Percentiles rank a stretch among this genome's conserved stretches.
Evolutionary conservation across 148 eudicot genomes (phyloP).

Genomic region (Persicaria maculosa): DNA sequence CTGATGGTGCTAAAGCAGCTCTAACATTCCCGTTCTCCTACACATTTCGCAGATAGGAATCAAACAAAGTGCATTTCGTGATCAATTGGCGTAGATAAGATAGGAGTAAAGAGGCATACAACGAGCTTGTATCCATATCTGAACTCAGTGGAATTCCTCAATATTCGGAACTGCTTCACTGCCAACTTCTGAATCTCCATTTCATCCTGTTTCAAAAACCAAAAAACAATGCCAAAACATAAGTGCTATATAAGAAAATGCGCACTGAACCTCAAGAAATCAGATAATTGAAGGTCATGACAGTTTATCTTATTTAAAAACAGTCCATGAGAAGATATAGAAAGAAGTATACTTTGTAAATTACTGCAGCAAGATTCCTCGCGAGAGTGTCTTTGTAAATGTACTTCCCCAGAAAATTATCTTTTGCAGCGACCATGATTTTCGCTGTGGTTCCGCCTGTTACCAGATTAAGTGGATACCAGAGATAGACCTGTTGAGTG

Average conservation of each 20-base stretch:
- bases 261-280: slow-evolving; percentile 5
- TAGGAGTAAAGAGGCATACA: slow-evolving; percentile 39
- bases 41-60: slow-evolving; percentile 17
- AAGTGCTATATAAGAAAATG: not conserved
- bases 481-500: slow-evolving; percentile 60
- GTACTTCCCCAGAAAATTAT: slow-evolving; percentile 85
- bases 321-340: not conserved
- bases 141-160: slow-evolving; percentile 66
- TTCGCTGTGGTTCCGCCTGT: slow-evolving; percentile 98
- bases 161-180: slow-evolving; percentile 54
- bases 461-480: slow-evolving; percentile 83
- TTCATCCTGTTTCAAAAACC: slow-evolving; percentile 61
- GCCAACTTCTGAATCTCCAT: slow-evolving; percentile 78
- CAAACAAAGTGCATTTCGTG: not conserved
- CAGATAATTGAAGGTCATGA: not conserved
- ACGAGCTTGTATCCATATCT: slow-evolving; percentile 94
- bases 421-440: slow-evolving; percentile 95
- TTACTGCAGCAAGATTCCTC: slow-evolving; percentile 83
- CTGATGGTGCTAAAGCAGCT: slow-evolving; percentile 55
- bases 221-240: not conserved
- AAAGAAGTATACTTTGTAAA: slow-evolving; percentile 50
- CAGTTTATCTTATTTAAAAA: not conserved
- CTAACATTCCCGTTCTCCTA: slow-evolving; percentile 71
- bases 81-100: slow-evolving; percentile 5
- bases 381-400: slow-evolving; percentile 90